Evolutionary conservation across 2,329 filamentous ascomycete genomes (phyloP).

Genomic region (Alternaria sp.): DNA sequence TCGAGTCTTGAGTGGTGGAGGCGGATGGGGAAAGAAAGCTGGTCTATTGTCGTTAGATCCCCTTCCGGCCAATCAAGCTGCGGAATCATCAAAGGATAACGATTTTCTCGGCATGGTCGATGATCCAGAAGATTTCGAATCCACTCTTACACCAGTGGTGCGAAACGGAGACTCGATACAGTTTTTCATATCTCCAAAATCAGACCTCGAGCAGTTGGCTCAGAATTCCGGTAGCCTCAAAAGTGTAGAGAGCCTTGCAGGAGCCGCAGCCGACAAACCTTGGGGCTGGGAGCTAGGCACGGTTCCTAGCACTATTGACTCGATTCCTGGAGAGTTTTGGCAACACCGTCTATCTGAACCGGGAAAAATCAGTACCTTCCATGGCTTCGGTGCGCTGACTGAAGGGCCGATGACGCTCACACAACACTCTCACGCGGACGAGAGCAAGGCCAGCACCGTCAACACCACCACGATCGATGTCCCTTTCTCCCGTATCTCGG

Average conservation of each 20-base stretch:
- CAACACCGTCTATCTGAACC: conserved; percentile 21
- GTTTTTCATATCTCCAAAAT: conserved; percentile 44
- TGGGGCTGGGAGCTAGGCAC: conserved; percentile 52
- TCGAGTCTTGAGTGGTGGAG: conserved; percentile 75
- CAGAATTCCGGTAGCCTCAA: conserved; percentile 6
- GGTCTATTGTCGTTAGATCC: conserved; percentile 82
- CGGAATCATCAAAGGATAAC: background rate
- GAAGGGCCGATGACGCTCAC: conserved; percentile 59
- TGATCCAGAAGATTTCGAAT: conserved; percentile 41
- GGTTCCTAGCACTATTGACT: conserved; percentile 57
- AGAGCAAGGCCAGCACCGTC: conserved; percentile 12
- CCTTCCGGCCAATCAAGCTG: conserved; percentile 21
- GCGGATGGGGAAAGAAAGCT: conserved; percentile 83
- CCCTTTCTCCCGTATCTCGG: conserved; percentile 54
- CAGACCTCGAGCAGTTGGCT: background rate
- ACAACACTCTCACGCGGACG: conserved; percentile 10
- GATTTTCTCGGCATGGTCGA: conserved; percentile 19
- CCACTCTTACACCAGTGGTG: conserved; percentile 64
- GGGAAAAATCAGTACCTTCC: background rate
- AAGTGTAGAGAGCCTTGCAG: conserved; percentile 1
- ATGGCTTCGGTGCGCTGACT: conserved; percentile 70
- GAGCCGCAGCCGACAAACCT: background rate
- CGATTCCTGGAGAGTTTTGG: conserved; percentile 37
- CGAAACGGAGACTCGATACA: conserved; percentile 69
- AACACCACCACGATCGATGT: conserved; percentile 59